Percentiles rank a stretch among this genome's conserved stretches.
phyloP scores from a whole-genome alignment of 2,329 filamentous ascomycete species.

The Colletotrichum zoysiae region DNA sequence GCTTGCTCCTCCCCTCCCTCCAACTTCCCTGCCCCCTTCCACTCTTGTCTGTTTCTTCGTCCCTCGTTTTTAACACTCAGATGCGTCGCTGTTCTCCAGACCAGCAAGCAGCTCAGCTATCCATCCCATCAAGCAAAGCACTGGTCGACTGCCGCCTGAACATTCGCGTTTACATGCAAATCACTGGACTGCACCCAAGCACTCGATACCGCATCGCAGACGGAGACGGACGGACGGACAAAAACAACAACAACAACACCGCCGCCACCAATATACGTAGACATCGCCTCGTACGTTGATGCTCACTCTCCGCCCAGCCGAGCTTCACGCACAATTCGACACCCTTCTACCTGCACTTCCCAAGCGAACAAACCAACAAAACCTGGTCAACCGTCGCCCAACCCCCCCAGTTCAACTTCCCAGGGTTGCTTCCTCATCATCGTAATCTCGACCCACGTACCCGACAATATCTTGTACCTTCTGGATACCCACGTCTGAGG shows the following conservation, averaged over 20 bases:
- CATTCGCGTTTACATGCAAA: neutral
- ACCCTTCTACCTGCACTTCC: neutral
- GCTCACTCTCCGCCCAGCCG: neutral
- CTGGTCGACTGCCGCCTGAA: conserved; percentile 12
- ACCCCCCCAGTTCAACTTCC: conserved; percentile 23
- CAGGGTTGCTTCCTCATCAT: conserved; percentile 40
- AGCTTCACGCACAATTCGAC: conserved; percentile 10
- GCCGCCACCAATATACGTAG: neutral
- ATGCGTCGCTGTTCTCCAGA: conserved; percentile 33
- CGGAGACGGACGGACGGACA: neutral
- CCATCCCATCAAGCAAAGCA: conserved; percentile 25
- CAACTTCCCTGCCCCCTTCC: conserved; percentile 32
- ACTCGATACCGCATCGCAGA: neutral
- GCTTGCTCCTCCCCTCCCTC: conserved; percentile 18
- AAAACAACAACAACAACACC: neutral
- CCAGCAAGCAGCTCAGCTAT: conserved; percentile 22
- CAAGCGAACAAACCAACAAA: conserved; percentile 32
- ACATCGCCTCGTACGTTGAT: conserved; percentile 9
- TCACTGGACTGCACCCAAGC: neutral
- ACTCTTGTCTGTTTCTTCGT: conserved; percentile 29
- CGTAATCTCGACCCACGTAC: conserved; percentile 40
- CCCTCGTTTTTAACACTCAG: conserved; percentile 33
- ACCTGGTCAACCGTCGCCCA: conserved; percentile 25
- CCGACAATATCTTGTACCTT: conserved; percentile 38
- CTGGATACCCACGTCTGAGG: conserved; percentile 39